Evolutionary conservation across 2,329 filamentous ascomycete genomes (phyloP).

Genomic region (Cordyceps sp.): DNA sequence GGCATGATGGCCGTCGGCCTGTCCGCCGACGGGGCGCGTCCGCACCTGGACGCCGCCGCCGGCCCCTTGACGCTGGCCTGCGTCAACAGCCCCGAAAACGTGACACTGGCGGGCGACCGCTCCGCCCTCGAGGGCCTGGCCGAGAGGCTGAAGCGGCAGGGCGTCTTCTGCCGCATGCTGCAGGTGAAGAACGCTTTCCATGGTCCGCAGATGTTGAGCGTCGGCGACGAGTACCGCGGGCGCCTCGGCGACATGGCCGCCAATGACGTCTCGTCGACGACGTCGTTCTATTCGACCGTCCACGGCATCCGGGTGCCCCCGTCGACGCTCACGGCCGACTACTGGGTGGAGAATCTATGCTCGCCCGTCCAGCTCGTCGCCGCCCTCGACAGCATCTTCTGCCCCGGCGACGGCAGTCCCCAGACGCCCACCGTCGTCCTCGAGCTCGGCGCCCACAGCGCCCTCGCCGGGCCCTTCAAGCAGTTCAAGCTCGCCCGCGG

Average conservation of each 20-base stretch:
- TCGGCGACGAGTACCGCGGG: not conserved
- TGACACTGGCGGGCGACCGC: not conserved
- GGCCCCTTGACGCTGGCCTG: not conserved
- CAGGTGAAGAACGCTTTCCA: not conserved
- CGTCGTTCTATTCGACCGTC: not conserved
- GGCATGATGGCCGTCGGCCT: conserved; percentile 1
- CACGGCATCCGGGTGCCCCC: not conserved
- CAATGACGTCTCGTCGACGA: not conserved
- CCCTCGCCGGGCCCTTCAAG: not conserved
- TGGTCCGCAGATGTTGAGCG: not conserved
- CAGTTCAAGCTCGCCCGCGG: not conserved
- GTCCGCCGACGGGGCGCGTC: not conserved
- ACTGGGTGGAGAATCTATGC: not conserved
- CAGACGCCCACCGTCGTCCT: not conserved
- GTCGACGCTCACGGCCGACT: not conserved
- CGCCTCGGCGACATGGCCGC: not conserved
- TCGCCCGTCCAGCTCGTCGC: not conserved
- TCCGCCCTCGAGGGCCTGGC: not conserved
- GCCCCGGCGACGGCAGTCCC: not conserved
- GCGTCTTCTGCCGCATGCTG: not conserved
- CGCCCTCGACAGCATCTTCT: not conserved
- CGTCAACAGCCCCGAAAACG: conserved; percentile 1
- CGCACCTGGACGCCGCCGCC: not conserved
- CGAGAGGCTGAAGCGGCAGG: not conserved
- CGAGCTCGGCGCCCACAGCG: not conserved